Conservation (phyloP, 768 basidiomycete genomes). For the Boletellus ananas region DNA sequence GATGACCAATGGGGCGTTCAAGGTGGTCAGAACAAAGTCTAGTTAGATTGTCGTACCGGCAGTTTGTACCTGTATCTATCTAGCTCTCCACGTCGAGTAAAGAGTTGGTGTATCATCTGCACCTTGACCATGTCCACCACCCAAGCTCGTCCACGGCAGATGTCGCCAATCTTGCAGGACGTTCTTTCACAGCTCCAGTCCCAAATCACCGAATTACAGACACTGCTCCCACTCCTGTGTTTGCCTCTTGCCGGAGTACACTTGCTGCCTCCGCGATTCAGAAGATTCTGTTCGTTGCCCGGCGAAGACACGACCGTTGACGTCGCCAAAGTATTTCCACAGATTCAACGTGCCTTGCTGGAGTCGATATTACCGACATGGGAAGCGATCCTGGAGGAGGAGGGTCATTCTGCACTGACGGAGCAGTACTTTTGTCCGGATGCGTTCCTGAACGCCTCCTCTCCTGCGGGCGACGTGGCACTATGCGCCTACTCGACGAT, state of each 20-base stretch:
- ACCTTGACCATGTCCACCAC: constrained; percentile 6
- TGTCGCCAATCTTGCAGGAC: constrained; percentile 25
- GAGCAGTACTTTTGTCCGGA: constrained; percentile 77
- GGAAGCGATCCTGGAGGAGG: constrained; percentile 51
- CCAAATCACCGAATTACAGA: constrained; percentile 46
- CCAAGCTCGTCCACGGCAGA: not conserved
- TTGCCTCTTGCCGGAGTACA: constrained; percentile 54
- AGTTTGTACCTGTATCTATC: not conserved
- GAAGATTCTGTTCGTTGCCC: constrained; percentile 39
- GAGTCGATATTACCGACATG: constrained; percentile 67
- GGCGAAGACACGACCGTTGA: constrained; percentile 16
- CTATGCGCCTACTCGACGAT: constrained; percentile 64
- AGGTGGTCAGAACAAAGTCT: constrained; percentile 19
- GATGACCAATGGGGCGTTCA: constrained; percentile 67
- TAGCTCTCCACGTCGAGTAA: too few species aligned
- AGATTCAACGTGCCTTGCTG: constrained; percentile 63
- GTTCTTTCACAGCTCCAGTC: constrained; percentile 43
- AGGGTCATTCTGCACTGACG: constrained; percentile 42
- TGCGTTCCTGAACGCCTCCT: constrained; percentile 47
- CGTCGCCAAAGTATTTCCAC: constrained; percentile 38
- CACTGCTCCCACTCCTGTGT: constrained; percentile 53
- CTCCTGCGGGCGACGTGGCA: constrained; percentile 50
- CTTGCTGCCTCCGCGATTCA: constrained; percentile 59
- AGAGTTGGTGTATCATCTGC: too few species aligned
- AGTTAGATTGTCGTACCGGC: not conserved